Percentiles rank a stretch among this genome's conserved stretches.
phyloP scores from a whole-genome alignment of 371 early-diverging fungal species.

The Lichtheimia hyalospora region DNA sequence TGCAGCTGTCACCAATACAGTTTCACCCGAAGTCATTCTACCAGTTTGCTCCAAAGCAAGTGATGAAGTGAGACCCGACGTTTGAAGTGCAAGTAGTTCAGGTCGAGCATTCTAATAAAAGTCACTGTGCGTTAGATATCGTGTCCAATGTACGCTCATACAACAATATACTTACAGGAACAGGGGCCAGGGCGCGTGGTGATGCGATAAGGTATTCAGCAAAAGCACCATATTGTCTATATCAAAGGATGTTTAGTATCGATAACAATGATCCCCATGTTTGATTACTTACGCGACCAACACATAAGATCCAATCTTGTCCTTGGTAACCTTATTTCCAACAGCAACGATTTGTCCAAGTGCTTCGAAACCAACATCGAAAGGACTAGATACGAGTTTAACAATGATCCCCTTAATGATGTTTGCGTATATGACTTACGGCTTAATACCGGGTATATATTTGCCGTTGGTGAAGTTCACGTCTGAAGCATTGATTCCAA shows the following conservation, averaged over 20 bases:
- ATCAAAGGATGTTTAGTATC: neutral
- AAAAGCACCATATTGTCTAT: constrained; percentile 59
- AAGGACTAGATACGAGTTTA: constrained; percentile 38
- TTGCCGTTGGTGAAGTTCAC: constrained; percentile 61
- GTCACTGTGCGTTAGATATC: too few species aligned
- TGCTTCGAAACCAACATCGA: constrained; percentile 63
- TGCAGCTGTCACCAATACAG: constrained; percentile 46
- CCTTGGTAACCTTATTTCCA: constrained; percentile 35
- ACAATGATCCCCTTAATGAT: too few species aligned
- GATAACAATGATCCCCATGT: too few species aligned
- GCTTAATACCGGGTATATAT: constrained; percentile 54
- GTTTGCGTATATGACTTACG: constrained; percentile 31
- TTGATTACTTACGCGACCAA: constrained; percentile 19
- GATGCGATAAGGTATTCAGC: constrained; percentile 44
- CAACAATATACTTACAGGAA: constrained; percentile 21
- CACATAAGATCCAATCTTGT: constrained; percentile 36
- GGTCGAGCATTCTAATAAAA: constrained; percentile 21
- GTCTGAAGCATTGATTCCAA: constrained; percentile 66
- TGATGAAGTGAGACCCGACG: constrained; percentile 58
- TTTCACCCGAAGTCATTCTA: constrained; percentile 38
- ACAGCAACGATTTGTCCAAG: constrained; percentile 55
- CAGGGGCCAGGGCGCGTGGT: constrained; percentile 31
- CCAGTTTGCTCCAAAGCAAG: constrained; percentile 39
- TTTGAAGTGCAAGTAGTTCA: constrained; percentile 45
- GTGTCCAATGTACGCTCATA: neutral